Percentiles rank a stretch among this genome's conserved stretches.
phyloP scores from a whole-genome alignment of 495 filamentous ascomycete genomes.

The Trypethelium eluteriae region DNA sequence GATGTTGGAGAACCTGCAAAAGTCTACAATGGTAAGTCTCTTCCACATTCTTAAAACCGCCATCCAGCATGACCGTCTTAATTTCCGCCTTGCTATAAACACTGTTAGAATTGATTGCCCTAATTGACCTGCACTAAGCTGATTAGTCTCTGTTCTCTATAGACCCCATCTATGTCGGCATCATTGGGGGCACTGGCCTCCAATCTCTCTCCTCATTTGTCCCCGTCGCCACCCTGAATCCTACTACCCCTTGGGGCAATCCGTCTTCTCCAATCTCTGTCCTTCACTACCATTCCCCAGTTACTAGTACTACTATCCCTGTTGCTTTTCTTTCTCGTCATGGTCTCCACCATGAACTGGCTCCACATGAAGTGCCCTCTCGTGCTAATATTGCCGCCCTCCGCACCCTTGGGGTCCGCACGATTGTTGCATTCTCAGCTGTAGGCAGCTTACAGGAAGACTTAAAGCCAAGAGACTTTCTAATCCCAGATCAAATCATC shows the following conservation, averaged over 20 bases:
- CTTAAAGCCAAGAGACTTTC: constrained; percentile 87
- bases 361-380: constrained; percentile 79
- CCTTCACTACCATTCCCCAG: constrained; percentile 62
- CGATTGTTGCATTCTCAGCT: constrained; percentile 84
- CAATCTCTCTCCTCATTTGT: constrained; percentile 61
- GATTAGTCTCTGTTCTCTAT: no score
- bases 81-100: no score
- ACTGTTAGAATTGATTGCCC: no score
- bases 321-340: constrained; percentile 92
- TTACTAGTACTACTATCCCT: constrained; percentile 45
- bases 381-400: constrained; percentile 92
- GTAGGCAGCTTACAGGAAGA: constrained; percentile 84
- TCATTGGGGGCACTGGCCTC: constrained; percentile 92
- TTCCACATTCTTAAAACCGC: no score
- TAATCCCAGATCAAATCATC: constrained; percentile 88
- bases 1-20: constrained; percentile 1
- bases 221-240: constrained; percentile 64
- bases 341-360: constrained; percentile 74
- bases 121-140: no score
- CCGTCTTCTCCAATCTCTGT: constrained; percentile 87
- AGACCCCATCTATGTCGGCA: constrained; percentile 74
- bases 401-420: constrained; percentile 75
- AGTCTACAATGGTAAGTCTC: constrained; percentile 28
- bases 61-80: no score
- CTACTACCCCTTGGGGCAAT: constrained; percentile 75